Percentiles rank a stretch among this genome's conserved stretches.
These are phyloP conservation scores for Linnemannia exigua DNA, from an alignment of 192 early-diverging fungal species.

Conservation along the genomic window DNA sequence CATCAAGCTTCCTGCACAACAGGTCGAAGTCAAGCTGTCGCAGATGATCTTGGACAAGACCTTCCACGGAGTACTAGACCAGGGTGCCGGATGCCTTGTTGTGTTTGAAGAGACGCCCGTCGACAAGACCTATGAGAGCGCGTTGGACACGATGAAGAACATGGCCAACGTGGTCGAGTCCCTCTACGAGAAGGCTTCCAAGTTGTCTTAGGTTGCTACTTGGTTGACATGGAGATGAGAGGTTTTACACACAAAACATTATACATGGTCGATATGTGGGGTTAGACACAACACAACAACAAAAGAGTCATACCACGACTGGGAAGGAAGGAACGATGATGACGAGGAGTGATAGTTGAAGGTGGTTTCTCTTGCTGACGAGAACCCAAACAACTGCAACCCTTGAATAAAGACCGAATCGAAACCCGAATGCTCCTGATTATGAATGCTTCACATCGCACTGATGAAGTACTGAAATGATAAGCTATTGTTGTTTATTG, in stretches of 20 bases:
- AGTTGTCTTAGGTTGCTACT: conserved; percentile 23
- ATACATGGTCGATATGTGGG: neutral
- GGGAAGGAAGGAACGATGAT: neutral
- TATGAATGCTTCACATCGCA: neutral
- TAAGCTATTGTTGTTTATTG: neutral
- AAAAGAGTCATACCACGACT: neutral
- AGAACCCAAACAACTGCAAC: neutral
- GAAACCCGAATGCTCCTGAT: neutral
- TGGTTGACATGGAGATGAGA: neutral
- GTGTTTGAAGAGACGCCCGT: conserved; percentile 92
- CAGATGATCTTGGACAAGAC: conserved; percentile 99
- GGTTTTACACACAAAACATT: neutral
- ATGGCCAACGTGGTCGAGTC: conserved; percentile 96
- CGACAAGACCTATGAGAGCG: conserved; percentile 94
- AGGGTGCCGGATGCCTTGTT: conserved; percentile 95
- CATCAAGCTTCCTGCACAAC: conserved; percentile 91
- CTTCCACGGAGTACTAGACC: conserved; percentile 96
- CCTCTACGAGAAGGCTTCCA: conserved; percentile 90
- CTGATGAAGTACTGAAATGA: too few relatives aligned
- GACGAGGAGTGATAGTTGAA: neutral
- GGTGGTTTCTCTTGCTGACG: neutral
- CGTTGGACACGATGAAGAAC: conserved; percentile 97
- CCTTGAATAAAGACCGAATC: neutral
- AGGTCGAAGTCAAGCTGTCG: conserved; percentile 97
- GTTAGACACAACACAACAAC: neutral